A percentile compares a stretch with the other conserved stretches of the same genome.
Evolutionary conservation across 805 yeast genomes (phyloP).

Genomic region (Torulaspora maleeae): DNA sequence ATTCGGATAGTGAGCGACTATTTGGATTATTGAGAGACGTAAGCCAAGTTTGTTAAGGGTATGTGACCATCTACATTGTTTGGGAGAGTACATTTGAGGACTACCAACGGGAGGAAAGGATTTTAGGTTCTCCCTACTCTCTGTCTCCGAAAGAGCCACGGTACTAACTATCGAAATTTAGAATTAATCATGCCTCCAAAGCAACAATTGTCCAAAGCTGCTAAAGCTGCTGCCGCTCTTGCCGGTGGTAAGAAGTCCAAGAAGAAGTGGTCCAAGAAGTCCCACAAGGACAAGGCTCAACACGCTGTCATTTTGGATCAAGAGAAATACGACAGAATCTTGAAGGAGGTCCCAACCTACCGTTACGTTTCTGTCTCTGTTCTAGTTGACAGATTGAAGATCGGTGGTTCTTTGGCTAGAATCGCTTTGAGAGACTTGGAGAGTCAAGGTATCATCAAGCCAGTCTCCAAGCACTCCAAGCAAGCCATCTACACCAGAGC

Average conservation of each 20-base stretch:
- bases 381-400: slow-evolving; percentile 97
- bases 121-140: not conserved
- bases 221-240: slow-evolving; percentile 99
- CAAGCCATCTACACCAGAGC: slow-evolving; percentile 94
- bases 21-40: not conserved
- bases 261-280: slow-evolving; percentile 99
- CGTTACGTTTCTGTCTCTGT: slow-evolving; percentile 97
- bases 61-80: slow-evolving; percentile 2
- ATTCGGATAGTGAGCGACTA: not conserved
- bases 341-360: slow-evolving; percentile 99
- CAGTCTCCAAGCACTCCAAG: slow-evolving; percentile 91
- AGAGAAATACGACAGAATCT: slow-evolving; percentile 97
- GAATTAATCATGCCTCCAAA: slow-evolving; percentile 87
- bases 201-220: slow-evolving; percentile 98
- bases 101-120: not conserved
- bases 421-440: slow-evolving; percentile 95
- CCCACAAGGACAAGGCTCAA: slow-evolving; percentile 99
- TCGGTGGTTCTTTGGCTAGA: slow-evolving; percentile 99
- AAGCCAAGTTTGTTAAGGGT: slow-evolving; percentile 15
- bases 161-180: slow-evolving; percentile 6
- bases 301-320: slow-evolving; percentile 97
- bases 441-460: slow-evolving; percentile 89
- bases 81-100: not conserved
- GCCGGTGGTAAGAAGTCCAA: slow-evolving; percentile 99
- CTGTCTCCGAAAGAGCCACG: not conserved